Evolutionary conservation across 2,329 filamentous ascomycete species (phyloP).

Genomic region (Colletotrichum australisinense): DNA sequence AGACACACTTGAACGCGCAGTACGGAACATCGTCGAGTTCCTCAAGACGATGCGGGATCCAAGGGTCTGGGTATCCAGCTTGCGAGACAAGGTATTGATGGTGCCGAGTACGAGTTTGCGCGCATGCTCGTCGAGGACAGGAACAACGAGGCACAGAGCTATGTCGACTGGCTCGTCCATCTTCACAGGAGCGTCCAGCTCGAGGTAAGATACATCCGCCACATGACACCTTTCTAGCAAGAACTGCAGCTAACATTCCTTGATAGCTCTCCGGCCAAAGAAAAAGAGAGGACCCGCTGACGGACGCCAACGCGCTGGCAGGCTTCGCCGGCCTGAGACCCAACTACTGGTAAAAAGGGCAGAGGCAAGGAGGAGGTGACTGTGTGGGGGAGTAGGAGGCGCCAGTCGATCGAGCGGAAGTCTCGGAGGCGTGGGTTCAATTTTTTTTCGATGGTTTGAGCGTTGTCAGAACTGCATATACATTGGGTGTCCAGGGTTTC

Average conservation of each 20-base stretch:
- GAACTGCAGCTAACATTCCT: constrained; percentile 22
- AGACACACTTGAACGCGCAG: constrained; percentile 96
- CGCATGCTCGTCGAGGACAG: constrained; percentile 90
- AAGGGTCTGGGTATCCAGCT: constrained; percentile 92
- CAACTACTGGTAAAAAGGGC: constrained; percentile 65
- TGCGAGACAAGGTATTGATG: constrained; percentile 91
- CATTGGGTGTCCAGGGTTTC: constrained; percentile 20
- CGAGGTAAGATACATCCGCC: constrained; percentile 67
- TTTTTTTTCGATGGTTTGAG: constrained; percentile 24
- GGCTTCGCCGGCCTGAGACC: constrained; percentile 70
- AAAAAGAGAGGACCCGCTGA: constrained; percentile 72
- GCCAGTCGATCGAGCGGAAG: neutral
- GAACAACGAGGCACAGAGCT: constrained; percentile 97
- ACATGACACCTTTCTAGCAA: neutral
- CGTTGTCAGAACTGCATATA: constrained; percentile 34
- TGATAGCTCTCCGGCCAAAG: constrained; percentile 74
- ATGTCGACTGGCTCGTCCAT: constrained; percentile 98
- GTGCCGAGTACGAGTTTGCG: constrained; percentile 96
- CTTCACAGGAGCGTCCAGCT: constrained; percentile 93
- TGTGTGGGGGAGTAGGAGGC: neutral
- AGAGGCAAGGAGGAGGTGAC: neutral
- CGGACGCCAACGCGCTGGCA: constrained; percentile 60
- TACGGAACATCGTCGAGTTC: constrained; percentile 92
- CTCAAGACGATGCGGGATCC: constrained; percentile 80
- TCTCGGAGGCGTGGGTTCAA: neutral